These are phyloP conservation scores for Venturia asperata DNA, from an alignment of 2,329 filamentous ascomycete genomes.

Conservation along the genomic window DNA sequence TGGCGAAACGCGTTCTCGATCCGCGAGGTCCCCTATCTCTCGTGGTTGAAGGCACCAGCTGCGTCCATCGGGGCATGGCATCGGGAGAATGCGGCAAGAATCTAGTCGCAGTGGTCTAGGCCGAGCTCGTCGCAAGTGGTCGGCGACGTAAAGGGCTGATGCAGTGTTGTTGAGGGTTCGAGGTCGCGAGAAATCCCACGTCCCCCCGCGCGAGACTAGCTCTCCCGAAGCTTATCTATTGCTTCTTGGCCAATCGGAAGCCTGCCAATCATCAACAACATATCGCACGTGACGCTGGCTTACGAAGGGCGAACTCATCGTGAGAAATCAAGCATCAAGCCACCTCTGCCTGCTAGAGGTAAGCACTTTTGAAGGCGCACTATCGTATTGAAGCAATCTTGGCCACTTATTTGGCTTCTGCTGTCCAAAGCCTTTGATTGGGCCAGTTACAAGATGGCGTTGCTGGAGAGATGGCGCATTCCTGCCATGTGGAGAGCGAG, in stretches of 20 bases:
- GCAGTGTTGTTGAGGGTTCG: slow-evolving; percentile 5
- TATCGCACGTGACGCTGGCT: neutral
- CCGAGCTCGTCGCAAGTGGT: neutral
- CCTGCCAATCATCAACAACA: neutral
- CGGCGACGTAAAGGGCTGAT: slow-evolving; percentile 2
- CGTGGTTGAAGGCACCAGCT: neutral
- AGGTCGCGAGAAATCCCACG: neutral
- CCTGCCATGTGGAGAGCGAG: neutral
- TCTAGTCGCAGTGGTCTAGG: neutral
- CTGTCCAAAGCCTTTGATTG: neutral
- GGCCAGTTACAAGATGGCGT: neutral
- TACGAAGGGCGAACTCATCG: neutral
- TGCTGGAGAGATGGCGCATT: neutral
- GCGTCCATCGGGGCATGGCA: neutral
- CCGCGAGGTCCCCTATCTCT: neutral
- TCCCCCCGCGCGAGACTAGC: neutral
- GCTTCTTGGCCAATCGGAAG: neutral
- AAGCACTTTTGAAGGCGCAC: neutral
- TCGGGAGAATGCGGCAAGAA: neutral
- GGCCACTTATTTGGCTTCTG: neutral
- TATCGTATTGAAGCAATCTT: neutral
- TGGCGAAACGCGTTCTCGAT: neutral
- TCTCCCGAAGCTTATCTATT: slow-evolving; percentile 4
- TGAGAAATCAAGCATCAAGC: neutral
- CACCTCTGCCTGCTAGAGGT: neutral